Conservation (phyloP, 225 moss, liverwort and hornwort genomes). For the Asterella californica region DNA sequence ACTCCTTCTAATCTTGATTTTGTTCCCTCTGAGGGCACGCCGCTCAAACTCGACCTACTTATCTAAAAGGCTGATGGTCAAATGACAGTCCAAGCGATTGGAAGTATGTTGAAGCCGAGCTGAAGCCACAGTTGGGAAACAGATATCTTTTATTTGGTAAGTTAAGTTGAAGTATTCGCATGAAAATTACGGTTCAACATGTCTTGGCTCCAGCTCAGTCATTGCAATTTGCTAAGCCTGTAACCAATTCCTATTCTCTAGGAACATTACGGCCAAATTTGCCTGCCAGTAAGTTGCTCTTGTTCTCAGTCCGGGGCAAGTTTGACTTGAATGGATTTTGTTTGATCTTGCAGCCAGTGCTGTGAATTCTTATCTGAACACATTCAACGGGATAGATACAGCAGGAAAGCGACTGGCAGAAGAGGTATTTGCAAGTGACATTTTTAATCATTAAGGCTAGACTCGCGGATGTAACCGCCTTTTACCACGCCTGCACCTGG, state of each 20-base stretch:
- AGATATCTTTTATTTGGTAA: constrained; percentile 78
- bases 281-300: constrained; percentile 7
- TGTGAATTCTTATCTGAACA: constrained; percentile 74
- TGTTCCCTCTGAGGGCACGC: neutral
- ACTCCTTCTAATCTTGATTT: neutral
- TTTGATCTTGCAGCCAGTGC: constrained; percentile 62
- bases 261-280: neutral
- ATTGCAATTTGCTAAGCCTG: neutral
- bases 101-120: constrained; percentile 64
- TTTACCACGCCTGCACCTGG: neutral
- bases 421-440: constrained; percentile 48
- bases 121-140: constrained; percentile 62
- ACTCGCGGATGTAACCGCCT: neutral
- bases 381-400: constrained; percentile 76
- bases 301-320: neutral
- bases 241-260: neutral
- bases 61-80: neutral
- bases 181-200: neutral
- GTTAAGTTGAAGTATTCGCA: neutral
- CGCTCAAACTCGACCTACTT: neutral
- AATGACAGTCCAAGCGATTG: constrained; percentile 64
- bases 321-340: neutral
- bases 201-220: neutral
- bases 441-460: neutral
- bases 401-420: constrained; percentile 86